Evolutionary conservation across 148 eudicot species (phyloP).

Genomic region (Linanthus parryae): DNA sequence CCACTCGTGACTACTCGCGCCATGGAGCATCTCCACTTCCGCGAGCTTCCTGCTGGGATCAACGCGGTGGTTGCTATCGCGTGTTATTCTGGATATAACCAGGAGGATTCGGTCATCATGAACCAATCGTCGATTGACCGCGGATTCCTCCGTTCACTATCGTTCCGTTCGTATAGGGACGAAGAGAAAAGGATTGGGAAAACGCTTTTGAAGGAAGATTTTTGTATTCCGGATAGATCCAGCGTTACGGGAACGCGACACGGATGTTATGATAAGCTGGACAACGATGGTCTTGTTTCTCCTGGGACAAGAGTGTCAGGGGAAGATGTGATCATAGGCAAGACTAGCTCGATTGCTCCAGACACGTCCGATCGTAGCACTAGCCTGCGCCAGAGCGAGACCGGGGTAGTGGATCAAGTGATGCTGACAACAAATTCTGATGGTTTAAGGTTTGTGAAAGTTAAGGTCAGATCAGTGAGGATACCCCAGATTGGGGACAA

Average conservation of each 20-base stretch:
- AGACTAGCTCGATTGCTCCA: constrained; percentile 63
- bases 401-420: constrained; percentile 85
- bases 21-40: constrained; percentile 96
- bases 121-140: constrained; percentile 96
- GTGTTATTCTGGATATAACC: constrained; percentile 97
- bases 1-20: constrained; percentile 99
- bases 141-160: constrained; percentile 87
- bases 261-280: constrained; percentile 95
- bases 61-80: constrained; percentile 96
- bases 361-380: constrained; percentile 81
- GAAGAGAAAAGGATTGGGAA: constrained; percentile 99
- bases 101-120: constrained; percentile 98
- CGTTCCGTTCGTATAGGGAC: constrained; percentile 88
- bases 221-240: constrained; percentile 88
- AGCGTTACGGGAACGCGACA: constrained; percentile 99
- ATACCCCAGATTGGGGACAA: constrained; percentile 85
- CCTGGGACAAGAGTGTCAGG: constrained; percentile 90
- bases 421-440: constrained; percentile 76
- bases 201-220: constrained; percentile 88
- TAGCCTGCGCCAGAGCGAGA: constrained; percentile 81
- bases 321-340: constrained; percentile 87
- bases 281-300: constrained; percentile 98
- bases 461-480: constrained; percentile 74
- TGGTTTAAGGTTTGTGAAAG: constrained; percentile 80
- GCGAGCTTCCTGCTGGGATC: constrained; percentile 99